Conservation (phyloP, 169 alveolate species). For the Plasmodium reichenowi region DNA sequence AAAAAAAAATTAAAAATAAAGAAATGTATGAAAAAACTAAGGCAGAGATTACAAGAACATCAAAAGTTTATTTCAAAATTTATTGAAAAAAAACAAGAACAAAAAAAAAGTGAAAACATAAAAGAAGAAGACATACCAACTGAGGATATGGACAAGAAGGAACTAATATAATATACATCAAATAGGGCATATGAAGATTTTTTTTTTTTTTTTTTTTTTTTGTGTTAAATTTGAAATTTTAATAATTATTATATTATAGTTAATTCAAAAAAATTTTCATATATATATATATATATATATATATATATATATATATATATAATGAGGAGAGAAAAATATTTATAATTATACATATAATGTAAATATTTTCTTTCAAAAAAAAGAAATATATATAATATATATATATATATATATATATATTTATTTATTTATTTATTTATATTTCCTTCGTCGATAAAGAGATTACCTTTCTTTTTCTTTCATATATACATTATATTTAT, state of each 20-base stretch:
- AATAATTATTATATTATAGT: too few relatives aligned
- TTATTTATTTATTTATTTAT: neutral
- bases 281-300: neutral
- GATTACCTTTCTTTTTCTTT: constrained; percentile 1
- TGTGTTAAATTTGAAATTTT: neutral
- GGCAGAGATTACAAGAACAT: constrained; percentile 17
- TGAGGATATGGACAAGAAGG: too few relatives aligned
- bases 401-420: constrained; percentile 1
- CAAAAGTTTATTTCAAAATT: neutral
- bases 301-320: neutral
- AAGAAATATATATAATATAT: neutral
- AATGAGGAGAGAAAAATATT: too few relatives aligned
- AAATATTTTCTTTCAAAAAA: too few relatives aligned
- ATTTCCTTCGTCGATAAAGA: neutral
- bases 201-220: too few relatives aligned
- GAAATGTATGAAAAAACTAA: constrained; percentile 41
- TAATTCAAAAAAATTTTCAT: too few relatives aligned
- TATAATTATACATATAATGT: too few relatives aligned
- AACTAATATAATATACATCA: too few relatives aligned
- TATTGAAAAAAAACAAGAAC: neutral
- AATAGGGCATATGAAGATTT: too few relatives aligned
- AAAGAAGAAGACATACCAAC: too few relatives aligned
- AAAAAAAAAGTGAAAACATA: neutral
- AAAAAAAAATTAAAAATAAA: constrained; percentile 43
- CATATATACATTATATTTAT: constrained; percentile 25